Base-by-base conservation (phyloP, 1,284 basidiomycete species). In the Bondarzewia mesenterica region DNA sequence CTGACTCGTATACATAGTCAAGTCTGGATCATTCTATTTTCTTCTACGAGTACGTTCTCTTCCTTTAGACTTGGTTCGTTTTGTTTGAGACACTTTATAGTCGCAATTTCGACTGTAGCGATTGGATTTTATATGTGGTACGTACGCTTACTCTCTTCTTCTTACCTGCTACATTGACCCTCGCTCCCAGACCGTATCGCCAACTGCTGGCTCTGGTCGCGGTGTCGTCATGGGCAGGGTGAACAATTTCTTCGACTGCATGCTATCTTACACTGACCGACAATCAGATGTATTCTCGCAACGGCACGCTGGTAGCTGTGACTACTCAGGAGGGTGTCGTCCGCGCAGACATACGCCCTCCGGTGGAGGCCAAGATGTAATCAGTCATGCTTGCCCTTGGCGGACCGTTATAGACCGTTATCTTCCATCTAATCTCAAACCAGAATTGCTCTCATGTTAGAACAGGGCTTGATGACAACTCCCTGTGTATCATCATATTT, bases 1-100 rank as follows among this genome's bases (percentile, higher is more conserved):
- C 42, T 50, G 42, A 49, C 40, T 21, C 16, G 21, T 42, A 41
- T 23, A 21, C 18, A 2, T 54, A 89, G 86, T 87, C 87, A 12
- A 86, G 86, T 0, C 69, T 94, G 38, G 91, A 93, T 65, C 92
- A 95, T 65, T 75, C 84, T 23, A 85, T 93, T 49, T 88, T 80
- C 67, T 94, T 84, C 64, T 93, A 93, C 61, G 73, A 76, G 85
- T 85, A 65, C 66, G 73, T 46, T 35, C 18, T 23, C 15, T 7
- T 35, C 7, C 2, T 51, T 10, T 18, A 21, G 22, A 7, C 40
- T 2, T 7, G 32, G 20, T n/a, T 25, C 18, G n/a, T 22, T 20
- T 12, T 16, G 7, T 21, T 12, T 47, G 20, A 42, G 12, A 32
- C 6, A n/a, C 5, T n/a, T n/a, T 3, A 23, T 54, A 90, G 88